These are phyloP conservation scores for Colletotrichum navitas DNA, from an alignment of 2,329 filamentous ascomycete genomes.

Conservation along the genomic window DNA sequence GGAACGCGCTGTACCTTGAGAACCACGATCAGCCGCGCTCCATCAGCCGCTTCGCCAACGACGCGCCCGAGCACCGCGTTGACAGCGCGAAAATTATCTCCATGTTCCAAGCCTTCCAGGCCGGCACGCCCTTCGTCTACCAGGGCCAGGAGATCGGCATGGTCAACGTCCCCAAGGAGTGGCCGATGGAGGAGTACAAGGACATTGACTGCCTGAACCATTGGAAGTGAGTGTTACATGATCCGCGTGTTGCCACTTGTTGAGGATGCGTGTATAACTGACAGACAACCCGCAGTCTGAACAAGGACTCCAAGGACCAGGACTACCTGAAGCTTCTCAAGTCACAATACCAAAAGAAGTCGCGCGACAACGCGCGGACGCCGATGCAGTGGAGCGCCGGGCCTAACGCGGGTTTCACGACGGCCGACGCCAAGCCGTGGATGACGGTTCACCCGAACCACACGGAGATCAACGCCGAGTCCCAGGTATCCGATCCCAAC, in stretches of 20 bases:
- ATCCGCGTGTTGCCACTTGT: background rate
- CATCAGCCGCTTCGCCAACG: slow-evolving; percentile 67
- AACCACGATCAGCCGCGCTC: slow-evolving; percentile 75
- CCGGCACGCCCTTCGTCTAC: slow-evolving; percentile 76
- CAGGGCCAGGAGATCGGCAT: slow-evolving; percentile 79
- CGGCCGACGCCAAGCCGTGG: slow-evolving; percentile 68
- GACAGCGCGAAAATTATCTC: slow-evolving; percentile 71
- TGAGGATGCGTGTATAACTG: background rate
- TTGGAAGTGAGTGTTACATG: slow-evolving; percentile 55
- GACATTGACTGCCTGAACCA: slow-evolving; percentile 72
- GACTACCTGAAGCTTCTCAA: slow-evolving; percentile 54
- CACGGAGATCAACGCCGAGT: slow-evolving; percentile 70
- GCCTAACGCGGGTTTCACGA: slow-evolving; percentile 74
- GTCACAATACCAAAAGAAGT: slow-evolving; percentile 67
- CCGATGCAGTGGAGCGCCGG: slow-evolving; percentile 79
- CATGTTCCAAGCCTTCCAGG: slow-evolving; percentile 67
- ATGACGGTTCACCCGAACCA: slow-evolving; percentile 77
- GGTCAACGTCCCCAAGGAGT: slow-evolving; percentile 71
- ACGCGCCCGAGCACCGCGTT: slow-evolving; percentile 62
- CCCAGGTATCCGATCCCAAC: slow-evolving; percentile 60
- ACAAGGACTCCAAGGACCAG: slow-evolving; percentile 55
- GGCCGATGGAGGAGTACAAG: slow-evolving; percentile 75
- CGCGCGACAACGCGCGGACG: slow-evolving; percentile 77
- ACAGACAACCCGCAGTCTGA: slow-evolving; percentile 47
- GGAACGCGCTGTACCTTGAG: slow-evolving; percentile 75